Conservation (phyloP, 805 yeast species). For the Yamadazyma olivae region DNA sequence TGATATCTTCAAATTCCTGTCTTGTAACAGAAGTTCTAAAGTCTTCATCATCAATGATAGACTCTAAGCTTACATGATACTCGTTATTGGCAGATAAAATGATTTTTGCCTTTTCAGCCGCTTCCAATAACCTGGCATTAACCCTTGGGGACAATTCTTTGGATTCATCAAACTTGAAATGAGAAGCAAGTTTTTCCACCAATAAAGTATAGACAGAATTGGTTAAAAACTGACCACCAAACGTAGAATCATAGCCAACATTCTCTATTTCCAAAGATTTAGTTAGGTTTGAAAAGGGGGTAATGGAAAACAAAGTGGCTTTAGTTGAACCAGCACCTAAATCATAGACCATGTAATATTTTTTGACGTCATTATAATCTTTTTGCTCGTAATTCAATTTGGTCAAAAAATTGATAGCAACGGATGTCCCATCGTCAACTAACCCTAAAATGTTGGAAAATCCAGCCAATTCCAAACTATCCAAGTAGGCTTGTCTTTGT, state of each 20-base stretch:
- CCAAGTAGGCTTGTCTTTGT: conserved; percentile 69
- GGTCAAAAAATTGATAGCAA: conserved; percentile 77
- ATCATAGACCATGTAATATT: conserved; percentile 75
- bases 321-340: conserved; percentile 91
- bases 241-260: conserved; percentile 58
- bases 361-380: conserved; percentile 33
- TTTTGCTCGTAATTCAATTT: conserved; percentile 40
- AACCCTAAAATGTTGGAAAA: conserved; percentile 56
- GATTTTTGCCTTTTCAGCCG: conserved; percentile 85
- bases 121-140: conserved; percentile 65
- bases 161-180: conserved; percentile 31
- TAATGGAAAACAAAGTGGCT: conserved; percentile 76
- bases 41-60: conserved; percentile 70
- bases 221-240: conserved; percentile 81
- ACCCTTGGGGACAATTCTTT: conserved; percentile 54
- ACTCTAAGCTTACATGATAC: conserved; percentile 72
- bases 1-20: conserved; percentile 70
- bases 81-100: conserved; percentile 87
- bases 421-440: conserved; percentile 91
- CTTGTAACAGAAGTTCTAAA: conserved; percentile 66
- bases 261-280: conserved; percentile 62
- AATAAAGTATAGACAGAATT: conserved; percentile 59
- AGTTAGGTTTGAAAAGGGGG: conserved; percentile 41
- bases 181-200: conserved; percentile 52
- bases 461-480: conserved; percentile 71